Evolutionary conservation across 805 yeast species (phyloP).

Genomic region (Lachancea mirantina): DNA sequence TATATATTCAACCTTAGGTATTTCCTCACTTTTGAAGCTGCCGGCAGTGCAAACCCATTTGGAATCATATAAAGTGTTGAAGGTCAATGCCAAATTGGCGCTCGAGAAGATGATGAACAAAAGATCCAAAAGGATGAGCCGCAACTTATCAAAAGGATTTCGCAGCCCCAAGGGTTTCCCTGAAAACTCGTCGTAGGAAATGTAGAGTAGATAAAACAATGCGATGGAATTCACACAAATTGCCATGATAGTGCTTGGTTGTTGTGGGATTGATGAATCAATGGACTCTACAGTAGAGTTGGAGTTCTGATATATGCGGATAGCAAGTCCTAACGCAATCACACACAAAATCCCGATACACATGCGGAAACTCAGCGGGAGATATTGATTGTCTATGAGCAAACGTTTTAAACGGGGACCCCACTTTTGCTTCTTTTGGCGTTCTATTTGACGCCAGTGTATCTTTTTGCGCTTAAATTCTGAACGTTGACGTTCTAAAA

Average conservation of each 20-base stretch:
- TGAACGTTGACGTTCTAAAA: conserved; percentile 7
- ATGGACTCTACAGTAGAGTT: conserved; percentile 12
- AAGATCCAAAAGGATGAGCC: conserved; percentile 73
- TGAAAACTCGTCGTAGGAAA: conserved; percentile 83
- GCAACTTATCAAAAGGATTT: conserved; percentile 74
- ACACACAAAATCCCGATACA: conserved; percentile 51
- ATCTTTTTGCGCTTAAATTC: conserved; percentile 24
- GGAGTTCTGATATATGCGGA: conserved; percentile 43
- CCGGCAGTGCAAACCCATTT: conserved; percentile 65
- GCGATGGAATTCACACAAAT: conserved; percentile 77
- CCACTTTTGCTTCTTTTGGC: conserved; percentile 55
- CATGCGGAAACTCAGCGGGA: conserved; percentile 70
- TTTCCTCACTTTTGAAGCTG: conserved; percentile 14
- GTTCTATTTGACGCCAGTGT: conserved; percentile 31
- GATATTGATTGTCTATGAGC: conserved; percentile 66
- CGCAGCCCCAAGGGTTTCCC: conserved; percentile 90
- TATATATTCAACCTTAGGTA: conserved; percentile 41
- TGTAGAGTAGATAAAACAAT: conserved; percentile 65
- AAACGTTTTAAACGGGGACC: conserved; percentile 52
- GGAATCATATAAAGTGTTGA: conserved; percentile 71
- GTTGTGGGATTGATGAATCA: conserved; percentile 44
- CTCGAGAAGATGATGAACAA: conserved; percentile 82
- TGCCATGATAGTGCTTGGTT: conserved; percentile 91
- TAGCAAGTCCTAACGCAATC: conserved; percentile 67
- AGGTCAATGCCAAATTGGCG: conserved; percentile 80